Percentiles rank a stretch among this genome's conserved stretches.
phyloP scores from a whole-genome alignment of 2,329 filamentous ascomycete species.

The Trichoderma endophyticum region DNA sequence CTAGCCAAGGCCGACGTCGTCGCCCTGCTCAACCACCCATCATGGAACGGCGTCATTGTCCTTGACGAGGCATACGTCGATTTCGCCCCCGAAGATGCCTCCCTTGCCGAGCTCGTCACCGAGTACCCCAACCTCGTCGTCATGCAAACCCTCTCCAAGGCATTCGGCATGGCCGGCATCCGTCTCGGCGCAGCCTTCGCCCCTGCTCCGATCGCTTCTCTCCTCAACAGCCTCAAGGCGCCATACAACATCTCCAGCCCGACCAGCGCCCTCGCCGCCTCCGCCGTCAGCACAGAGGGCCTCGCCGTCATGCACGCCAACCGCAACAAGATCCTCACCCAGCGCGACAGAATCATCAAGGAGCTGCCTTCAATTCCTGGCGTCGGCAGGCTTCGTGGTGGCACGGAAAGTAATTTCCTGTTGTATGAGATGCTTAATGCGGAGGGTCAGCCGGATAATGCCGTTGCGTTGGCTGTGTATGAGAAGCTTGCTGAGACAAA shows the following conservation, averaged over 20 bases:
- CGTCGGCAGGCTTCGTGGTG: conserved; percentile 77
- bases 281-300: conserved; percentile 66
- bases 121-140: conserved; percentile 96
- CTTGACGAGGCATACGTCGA: conserved; percentile 96
- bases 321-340: conserved; percentile 64
- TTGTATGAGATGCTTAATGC: conserved; percentile 81
- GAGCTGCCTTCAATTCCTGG: conserved; percentile 74
- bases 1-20: conserved; percentile 73
- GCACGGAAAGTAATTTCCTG: conserved; percentile 80
- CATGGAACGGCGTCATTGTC: conserved; percentile 92
- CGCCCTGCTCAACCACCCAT: conserved; percentile 74
- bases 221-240: conserved; percentile 91
- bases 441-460: conserved; percentile 73
- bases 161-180: conserved; percentile 93
- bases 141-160: conserved; percentile 98
- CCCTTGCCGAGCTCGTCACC: conserved; percentile 83
- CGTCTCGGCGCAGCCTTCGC: conserved; percentile 84
- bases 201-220: conserved; percentile 65
- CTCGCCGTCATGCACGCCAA: conserved; percentile 71
- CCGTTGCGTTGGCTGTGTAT: conserved; percentile 74
- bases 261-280: conserved; percentile 74
- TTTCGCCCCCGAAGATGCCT: conserved; percentile 73
- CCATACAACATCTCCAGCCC: conserved; percentile 94
- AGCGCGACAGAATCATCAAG: conserved; percentile 71
- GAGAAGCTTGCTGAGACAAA: conserved; percentile 77